A percentile compares a stretch with the other conserved stretches of the same genome.
phyloP scores from a whole-genome alignment of 306 rosid species.

The Luffa acutangula region DNA sequence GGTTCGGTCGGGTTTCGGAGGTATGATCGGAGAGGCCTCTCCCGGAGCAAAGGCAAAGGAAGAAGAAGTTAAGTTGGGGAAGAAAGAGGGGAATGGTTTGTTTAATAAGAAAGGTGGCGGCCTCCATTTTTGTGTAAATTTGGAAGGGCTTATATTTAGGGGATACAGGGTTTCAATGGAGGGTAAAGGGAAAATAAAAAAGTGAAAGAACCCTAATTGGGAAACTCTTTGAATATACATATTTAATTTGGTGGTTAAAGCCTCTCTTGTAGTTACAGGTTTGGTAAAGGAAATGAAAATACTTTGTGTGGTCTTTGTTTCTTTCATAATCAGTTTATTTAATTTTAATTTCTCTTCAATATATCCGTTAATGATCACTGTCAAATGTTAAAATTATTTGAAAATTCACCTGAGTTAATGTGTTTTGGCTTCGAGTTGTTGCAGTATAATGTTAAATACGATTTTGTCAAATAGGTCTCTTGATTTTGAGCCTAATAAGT shows the following conservation, averaged over 20 bases:
- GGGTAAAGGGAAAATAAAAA: not conserved
- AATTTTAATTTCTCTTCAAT: not conserved
- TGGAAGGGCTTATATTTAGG: not conserved
- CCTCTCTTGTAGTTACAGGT: not conserved
- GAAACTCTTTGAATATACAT: not conserved
- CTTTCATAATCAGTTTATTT: not conserved
- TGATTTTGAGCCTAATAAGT: too few relatives aligned
- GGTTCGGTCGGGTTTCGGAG: not conserved
- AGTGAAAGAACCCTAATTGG: not conserved
- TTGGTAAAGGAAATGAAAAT: not conserved
- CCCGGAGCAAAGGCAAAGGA: not conserved
- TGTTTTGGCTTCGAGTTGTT: too few relatives aligned
- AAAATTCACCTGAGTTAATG: not conserved
- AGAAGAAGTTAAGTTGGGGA: not conserved
- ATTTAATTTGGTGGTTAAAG: not conserved
- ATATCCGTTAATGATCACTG: not conserved
- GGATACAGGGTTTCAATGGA: not conserved
- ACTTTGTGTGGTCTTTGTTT: not conserved
- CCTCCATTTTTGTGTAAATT: not conserved
- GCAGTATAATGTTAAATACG: too few relatives aligned
- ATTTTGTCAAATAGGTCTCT: too few relatives aligned
- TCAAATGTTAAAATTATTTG: not conserved
- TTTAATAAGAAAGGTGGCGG: constrained; percentile 1
- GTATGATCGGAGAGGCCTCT: not conserved
- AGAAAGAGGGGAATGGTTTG: not conserved